Base-by-base conservation (phyloP, 75 land plant species). In the Gnetum montanum region DNA sequence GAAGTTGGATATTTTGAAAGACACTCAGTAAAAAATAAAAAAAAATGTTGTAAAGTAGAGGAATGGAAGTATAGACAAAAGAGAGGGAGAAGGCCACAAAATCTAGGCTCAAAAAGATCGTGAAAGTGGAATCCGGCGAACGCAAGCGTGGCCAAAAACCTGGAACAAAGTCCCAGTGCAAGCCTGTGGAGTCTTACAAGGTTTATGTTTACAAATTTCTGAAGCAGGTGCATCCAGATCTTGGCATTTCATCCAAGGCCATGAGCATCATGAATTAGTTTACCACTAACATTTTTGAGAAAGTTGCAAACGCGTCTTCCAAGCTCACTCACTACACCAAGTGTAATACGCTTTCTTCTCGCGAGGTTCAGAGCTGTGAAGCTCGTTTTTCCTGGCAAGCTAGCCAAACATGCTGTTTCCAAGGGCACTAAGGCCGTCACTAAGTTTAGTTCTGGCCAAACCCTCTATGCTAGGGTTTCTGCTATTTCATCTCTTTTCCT, bases 311-410 rank as follows among this genome's bases (percentile, higher is more conserved):
- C 8, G 92, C 84, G 69, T 85, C 90, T 3, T 55, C 71, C 6
- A 45, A 44, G 48, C 74, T 88, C 26, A 58, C 70, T 6, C 45
- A 64, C 36, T 78, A 85, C 63, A 49, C 63, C 28, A 58, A 68
- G 46, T 64, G 64, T 58, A 49, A 24, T 5, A 87, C 92, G 30
- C 28, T 87, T 23, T 61, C 89, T 19, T 65, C 85, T 26, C 66
- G 84, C 64, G 90, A 86, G 72, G 54, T 86, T 4, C 87, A 79
- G 48, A 71, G 82, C 83, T 4, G 87, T 79, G 63, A 57, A 48
- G 67, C 66, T 86, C n/a, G 71, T 83, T 23, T 55, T 86, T 61
- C 88, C 90, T 0, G 90, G 90, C 2, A 88, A 86, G 66, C 66
- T 86, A 5, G 76, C 80, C 12, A 86, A 70, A 71, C 90, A 86